Base-by-base conservation (phyloP, 1,284 basidiomycete genomes). In the Moniliella sp. region DNA sequence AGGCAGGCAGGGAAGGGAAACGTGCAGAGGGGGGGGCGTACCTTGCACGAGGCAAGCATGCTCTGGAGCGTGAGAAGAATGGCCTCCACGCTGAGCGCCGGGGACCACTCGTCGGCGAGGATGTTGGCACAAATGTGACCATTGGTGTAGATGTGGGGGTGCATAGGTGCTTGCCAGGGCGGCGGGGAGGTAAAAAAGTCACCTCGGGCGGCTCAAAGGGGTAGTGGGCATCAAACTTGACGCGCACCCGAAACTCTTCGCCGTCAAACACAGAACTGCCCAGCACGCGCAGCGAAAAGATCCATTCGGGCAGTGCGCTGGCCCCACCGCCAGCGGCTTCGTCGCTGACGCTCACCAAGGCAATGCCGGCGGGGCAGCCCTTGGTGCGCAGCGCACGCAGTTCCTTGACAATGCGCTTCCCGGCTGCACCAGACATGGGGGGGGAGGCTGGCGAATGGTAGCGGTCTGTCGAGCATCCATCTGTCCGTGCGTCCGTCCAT, bases 171-270 rank as follows among this genome's bases (percentile, higher is more conserved):
- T n/a, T n/a, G n/a, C n/a, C n/a, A n/a, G n/a, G n/a, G n/a, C n/a
- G n/a, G n/a, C n/a, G n/a, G n/a, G n/a, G n/a, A n/a, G 15, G 39
- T 39, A 25, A 57, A 36, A 57, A 57, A 14, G 49, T 43, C 2
- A 53, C 50, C 32, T 57, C 54, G n/a, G 54, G 54, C 16, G 49
- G 42, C 27, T 57, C 54, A 36, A 55, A 48, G 12, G 54, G 54
- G 28, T 57, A 57, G 3, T 29, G 31, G 14, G 44, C 42, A 5
- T 42, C 37, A 36, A 57, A 57, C 15, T 48, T 42, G 27, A 57
- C 53, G 23, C 54, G 45, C 12, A 57, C 43, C 9, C 37, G 44
- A 37, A 57, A 57, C 27, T 35, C 44, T 31, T 57, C 46, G 7
- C 37, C 41, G 25, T 43, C 23, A 18, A 45, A 50, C 14, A 50